phyloP scores from a whole-genome alignment of 1,284 basidiomycete genomes.

The Vanrija pseudolonga region DNA sequence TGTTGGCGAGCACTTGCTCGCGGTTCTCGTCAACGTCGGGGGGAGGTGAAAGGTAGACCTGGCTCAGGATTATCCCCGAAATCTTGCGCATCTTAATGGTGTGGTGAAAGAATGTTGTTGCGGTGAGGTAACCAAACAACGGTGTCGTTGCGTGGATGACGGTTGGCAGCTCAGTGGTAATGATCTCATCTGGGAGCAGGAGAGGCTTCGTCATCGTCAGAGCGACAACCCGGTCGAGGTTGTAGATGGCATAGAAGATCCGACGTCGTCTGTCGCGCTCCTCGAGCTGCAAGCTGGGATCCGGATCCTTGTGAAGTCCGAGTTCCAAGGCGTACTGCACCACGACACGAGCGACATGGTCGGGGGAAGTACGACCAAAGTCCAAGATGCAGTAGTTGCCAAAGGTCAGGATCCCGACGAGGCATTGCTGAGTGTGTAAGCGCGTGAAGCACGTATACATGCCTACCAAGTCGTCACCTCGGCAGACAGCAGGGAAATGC shows the following conservation, averaged over 20 bases:
- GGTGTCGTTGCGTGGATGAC: too few species aligned
- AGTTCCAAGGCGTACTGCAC: conserved; percentile 4
- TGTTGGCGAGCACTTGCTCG: conserved; percentile 1
- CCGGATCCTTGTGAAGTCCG: conserved; percentile 5
- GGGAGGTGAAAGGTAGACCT: too few species aligned
- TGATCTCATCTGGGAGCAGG: background rate
- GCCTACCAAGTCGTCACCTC: background rate
- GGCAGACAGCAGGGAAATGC: background rate
- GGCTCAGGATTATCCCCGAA: conserved; percentile 3
- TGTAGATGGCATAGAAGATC: conserved; percentile 10
- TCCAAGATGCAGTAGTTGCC: conserved; percentile 1
- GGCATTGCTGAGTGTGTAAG: too few species aligned
- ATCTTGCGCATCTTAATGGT: background rate
- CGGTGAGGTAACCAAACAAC: too few species aligned
- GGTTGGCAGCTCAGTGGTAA: background rate
- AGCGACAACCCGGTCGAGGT: conserved; percentile 1
- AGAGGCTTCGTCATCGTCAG: background rate
- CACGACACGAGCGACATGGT: conserved; percentile 1
- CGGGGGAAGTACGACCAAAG: conserved; percentile 9
- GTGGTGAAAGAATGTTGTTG: too few species aligned
- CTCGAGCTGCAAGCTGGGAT: background rate
- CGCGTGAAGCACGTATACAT: background rate
- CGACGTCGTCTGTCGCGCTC: conserved; percentile 6
- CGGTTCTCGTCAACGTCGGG: background rate
- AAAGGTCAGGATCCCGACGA: too few species aligned